Evolutionary conservation across 2,329 filamentous ascomycete species (phyloP).

Genomic region (Teratosphaeria viscida): DNA sequence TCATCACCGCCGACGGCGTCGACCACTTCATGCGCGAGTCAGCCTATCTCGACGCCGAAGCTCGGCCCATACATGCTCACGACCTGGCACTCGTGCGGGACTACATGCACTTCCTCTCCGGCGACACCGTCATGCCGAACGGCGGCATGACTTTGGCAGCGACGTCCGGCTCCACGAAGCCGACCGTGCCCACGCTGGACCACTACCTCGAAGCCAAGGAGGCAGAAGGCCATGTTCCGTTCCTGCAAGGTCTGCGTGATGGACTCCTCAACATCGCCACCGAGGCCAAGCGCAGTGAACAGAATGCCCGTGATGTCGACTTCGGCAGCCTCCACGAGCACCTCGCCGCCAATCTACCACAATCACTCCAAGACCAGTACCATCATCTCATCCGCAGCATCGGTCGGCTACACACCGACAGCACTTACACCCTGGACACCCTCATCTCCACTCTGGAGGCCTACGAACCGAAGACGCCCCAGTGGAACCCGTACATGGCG

Average conservation of each 20-base stretch:
- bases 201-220: slow-evolving; percentile 5
- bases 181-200: slow-evolving; percentile 54
- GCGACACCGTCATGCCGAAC: slow-evolving; percentile 47
- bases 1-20: slow-evolving; percentile 70
- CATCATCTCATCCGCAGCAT: background rate
- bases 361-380: background rate
- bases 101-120: slow-evolving; percentile 63
- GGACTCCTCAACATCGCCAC: background rate
- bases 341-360: background rate
- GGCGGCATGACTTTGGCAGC: slow-evolving; percentile 71
- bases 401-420: slow-evolving; percentile 7
- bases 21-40: slow-evolving; percentile 70
- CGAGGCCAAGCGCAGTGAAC: background rate
- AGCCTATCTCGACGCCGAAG: slow-evolving; percentile 62
- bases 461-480: slow-evolving; percentile 21
- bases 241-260: background rate
- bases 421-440: background rate
- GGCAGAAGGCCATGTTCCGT: background rate
- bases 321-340: background rate
- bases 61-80: slow-evolving; percentile 71
- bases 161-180: slow-evolving; percentile 61
- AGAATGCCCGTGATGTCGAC: background rate
- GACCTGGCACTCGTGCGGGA: slow-evolving; percentile 66
- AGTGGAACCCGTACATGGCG: slow-evolving; percentile 42
- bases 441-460: background rate